phyloP scores from a whole-genome alignment of 257 asterid species.

The Solanum piurae region DNA sequence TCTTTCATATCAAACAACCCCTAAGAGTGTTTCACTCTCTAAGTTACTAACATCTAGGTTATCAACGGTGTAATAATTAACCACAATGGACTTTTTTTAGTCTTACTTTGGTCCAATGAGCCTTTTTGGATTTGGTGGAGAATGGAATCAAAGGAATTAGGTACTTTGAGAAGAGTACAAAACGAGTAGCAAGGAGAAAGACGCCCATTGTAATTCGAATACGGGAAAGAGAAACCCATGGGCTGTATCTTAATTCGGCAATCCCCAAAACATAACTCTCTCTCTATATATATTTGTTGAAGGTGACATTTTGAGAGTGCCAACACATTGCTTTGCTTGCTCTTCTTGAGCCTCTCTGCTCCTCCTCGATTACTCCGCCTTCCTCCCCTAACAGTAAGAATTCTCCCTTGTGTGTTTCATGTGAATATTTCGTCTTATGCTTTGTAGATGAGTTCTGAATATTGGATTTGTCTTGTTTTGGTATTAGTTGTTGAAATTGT shows the following conservation, averaged over 20 bases:
- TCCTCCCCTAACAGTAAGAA: background rate
- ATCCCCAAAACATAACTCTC: background rate
- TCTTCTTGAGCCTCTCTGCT: background rate
- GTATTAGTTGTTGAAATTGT: background rate
- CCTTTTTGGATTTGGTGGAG: no score
- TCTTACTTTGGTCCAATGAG: no score
- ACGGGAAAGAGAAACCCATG: background rate
- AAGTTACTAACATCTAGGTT: no score
- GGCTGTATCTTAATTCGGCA: background rate
- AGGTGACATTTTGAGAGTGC: background rate
- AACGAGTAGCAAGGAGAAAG: background rate
- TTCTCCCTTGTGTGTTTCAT: background rate
- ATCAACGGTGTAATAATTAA: no score
- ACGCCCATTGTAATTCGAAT: background rate
- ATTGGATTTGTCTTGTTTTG: background rate
- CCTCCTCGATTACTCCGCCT: background rate
- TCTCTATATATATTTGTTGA: background rate
- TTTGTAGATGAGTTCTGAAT: background rate
- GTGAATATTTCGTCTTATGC: background rate
- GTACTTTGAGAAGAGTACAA: background rate
- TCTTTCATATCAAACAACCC: no score
- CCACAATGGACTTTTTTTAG: no score
- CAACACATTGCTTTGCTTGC: background rate
- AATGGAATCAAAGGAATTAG: no score
- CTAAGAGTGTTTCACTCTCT: no score